A percentile compares a stretch with the other conserved stretches of the same genome.
Evolutionary conservation across 495 filamentous ascomycete species (phyloP).

Genomic region (Neohortaea acidophila): DNA sequence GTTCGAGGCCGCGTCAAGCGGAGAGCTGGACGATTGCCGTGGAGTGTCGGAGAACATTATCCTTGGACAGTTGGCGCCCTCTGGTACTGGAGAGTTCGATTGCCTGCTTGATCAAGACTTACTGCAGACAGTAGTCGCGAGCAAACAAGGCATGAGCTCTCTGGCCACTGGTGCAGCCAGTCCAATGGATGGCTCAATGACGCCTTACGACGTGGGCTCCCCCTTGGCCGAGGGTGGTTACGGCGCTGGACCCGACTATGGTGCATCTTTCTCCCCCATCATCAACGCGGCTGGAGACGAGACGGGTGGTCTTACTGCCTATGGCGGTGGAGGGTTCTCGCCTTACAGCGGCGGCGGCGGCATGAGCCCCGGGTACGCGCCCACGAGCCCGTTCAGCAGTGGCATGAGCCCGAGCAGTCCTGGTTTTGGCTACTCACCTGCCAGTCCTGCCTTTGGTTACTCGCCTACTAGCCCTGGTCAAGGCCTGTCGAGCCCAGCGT

Average conservation of each 20-base stretch:
- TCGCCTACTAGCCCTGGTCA: conserved; percentile 45
- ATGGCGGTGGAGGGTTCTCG: conserved; percentile 40
- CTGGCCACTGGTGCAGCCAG: conserved; percentile 49
- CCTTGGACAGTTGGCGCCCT: conserved; percentile 87
- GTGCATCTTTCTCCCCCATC: conserved; percentile 82
- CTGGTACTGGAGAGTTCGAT: conserved; percentile 91
- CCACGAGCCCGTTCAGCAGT: conserved; percentile 59
- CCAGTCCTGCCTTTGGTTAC: conserved; percentile 38
- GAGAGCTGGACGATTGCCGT: conserved; percentile 92
- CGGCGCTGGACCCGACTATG: conserved; percentile 52
- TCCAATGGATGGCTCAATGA: conserved; percentile 51
- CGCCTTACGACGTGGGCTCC: conserved; percentile 85
- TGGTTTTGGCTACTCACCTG: conserved; percentile 68
- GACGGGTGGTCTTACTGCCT: conserved; percentile 57
- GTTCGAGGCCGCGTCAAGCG: conserved; percentile 79
- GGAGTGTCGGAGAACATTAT: conserved; percentile 98
- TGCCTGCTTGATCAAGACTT: conserved; percentile 84
- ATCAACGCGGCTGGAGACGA: conserved; percentile 54
- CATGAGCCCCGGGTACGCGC: conserved; percentile 57
- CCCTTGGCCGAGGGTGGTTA: conserved; percentile 68
- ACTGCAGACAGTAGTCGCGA: conserved; percentile 75
- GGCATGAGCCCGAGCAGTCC: conserved; percentile 60
- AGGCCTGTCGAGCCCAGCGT: conserved; percentile 24
- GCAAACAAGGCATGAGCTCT: conserved; percentile 64
- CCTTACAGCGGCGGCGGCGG: conserved; percentile 38